Evolutionary conservation across 78 protist species (phyloP).

Genomic region (Monocercomonoides exilis): DNA sequence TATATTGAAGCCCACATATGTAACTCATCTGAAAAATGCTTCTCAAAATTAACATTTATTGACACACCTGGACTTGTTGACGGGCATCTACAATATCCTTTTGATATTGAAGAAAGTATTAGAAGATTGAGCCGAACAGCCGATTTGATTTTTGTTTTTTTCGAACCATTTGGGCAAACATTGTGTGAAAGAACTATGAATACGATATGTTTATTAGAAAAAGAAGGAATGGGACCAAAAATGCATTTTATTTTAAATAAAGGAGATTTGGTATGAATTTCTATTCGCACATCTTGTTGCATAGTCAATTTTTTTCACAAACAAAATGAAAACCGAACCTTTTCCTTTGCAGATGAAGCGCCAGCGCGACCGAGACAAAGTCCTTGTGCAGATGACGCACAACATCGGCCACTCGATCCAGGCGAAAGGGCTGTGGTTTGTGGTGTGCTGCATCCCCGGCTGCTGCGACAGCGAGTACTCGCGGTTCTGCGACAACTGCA

Average conservation of each 20-base stretch:
- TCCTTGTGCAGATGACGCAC: constrained; percentile 41
- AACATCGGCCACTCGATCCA: constrained; percentile 1
- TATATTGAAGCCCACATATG: constrained; percentile 3
- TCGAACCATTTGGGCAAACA: constrained; percentile 52
- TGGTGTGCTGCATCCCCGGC: constrained; percentile 18
- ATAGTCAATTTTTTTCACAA: not conserved
- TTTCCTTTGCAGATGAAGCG: not conserved
- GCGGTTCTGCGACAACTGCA: not conserved
- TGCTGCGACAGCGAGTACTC: not conserved
- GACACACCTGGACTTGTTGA: constrained; percentile 56
- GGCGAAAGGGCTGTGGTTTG: constrained; percentile 3
- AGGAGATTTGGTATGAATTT: constrained; percentile 6
- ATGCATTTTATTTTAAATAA: constrained; percentile 24
- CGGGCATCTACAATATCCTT: constrained; percentile 39
- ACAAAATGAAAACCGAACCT: too few species aligned
- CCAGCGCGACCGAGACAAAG: constrained; percentile 16
- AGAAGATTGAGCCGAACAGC: constrained; percentile 21
- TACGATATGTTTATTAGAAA: not conserved
- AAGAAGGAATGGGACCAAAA: not conserved
- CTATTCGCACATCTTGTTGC: not conserved
- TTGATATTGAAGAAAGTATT: constrained; percentile 30
- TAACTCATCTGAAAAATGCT: not conserved
- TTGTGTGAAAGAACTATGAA: constrained; percentile 27
- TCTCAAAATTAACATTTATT: constrained; percentile 33
- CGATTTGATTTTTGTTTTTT: constrained; percentile 26